Percentiles rank a stretch among this genome's conserved stretches.
Conservation (phyloP, 225 moss, liverwort and hornwort genomes). For the Antitrichia curtipendula region DNA sequence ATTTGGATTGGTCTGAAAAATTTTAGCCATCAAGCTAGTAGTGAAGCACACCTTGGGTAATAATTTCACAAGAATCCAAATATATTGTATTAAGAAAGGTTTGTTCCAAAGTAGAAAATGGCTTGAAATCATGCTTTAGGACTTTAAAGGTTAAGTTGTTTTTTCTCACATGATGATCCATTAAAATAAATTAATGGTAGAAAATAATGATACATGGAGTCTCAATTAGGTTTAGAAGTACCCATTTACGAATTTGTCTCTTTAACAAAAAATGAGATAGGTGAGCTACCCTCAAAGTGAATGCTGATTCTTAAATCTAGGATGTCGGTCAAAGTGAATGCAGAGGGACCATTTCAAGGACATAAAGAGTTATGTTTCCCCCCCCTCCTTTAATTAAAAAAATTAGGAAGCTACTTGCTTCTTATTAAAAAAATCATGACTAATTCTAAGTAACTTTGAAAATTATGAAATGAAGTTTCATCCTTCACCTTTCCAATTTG, state of each 20-base stretch:
- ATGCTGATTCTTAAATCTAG: accelerated
- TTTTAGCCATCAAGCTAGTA: too few relatives aligned
- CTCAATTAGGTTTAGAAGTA: not conserved
- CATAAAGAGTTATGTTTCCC: accelerated
- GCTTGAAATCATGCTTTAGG: too few relatives aligned
- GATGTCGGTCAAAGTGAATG: not conserved
- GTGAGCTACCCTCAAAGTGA: accelerated
- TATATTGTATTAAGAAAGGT: too few relatives aligned
- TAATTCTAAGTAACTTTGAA: not conserved
- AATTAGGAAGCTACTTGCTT: not conserved
- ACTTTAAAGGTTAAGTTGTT: too few relatives aligned
- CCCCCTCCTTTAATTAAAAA: not conserved
- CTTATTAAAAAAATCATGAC: not conserved
- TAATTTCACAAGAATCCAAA: too few relatives aligned
- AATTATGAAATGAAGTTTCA: not conserved
- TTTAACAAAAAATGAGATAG: accelerated
- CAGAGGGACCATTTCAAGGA: not conserved
- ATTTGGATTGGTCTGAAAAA: too few relatives aligned
- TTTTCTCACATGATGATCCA: accelerated
- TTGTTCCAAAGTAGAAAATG: too few relatives aligned
- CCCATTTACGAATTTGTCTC: not conserved
- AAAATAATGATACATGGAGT: not conserved
- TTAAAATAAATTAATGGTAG: accelerated
- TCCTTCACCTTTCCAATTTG: not conserved
- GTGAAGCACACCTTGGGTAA: too few relatives aligned